phyloP scores from a whole-genome alignment of 2,329 filamentous ascomycete species.

The Beauveria varroae region DNA sequence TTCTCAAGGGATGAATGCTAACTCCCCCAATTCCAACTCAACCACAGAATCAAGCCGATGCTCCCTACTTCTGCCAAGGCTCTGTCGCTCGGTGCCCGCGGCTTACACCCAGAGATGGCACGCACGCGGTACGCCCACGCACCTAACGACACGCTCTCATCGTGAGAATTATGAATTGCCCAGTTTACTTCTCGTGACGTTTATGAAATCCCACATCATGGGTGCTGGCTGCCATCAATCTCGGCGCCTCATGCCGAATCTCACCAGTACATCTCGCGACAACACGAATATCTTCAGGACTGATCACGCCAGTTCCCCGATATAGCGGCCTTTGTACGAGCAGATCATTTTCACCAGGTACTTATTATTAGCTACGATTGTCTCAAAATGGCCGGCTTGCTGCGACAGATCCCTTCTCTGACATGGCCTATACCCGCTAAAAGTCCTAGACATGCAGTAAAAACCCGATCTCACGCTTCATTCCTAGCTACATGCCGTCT shows the following conservation, averaged over 20 bases:
- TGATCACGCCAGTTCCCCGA: neutral
- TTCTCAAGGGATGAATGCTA: neutral
- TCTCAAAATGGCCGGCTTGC: neutral
- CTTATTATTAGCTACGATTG: slow-evolving; percentile 4
- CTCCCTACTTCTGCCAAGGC: neutral
- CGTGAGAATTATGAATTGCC: neutral
- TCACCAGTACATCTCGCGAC: neutral
- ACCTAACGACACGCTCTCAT: neutral
- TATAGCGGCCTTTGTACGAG: too few species aligned
- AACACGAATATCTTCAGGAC: neutral
- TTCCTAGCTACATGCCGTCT: neutral
- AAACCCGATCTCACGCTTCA: neutral
- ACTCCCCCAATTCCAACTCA: neutral
- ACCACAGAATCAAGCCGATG: neutral
- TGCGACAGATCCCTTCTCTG: neutral
- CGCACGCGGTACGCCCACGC: neutral
- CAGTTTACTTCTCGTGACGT: neutral
- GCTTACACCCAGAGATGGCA: neutral
- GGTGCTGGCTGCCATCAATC: neutral
- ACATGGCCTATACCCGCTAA: neutral
- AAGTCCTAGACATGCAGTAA: neutral
- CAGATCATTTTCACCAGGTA: neutral
- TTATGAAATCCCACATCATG: neutral
- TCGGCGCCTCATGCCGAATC: neutral
- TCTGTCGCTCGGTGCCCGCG: neutral